Conservation (phyloP, 495 filamentous ascomycete genomes). For the Neohortaea acidophila region DNA sequence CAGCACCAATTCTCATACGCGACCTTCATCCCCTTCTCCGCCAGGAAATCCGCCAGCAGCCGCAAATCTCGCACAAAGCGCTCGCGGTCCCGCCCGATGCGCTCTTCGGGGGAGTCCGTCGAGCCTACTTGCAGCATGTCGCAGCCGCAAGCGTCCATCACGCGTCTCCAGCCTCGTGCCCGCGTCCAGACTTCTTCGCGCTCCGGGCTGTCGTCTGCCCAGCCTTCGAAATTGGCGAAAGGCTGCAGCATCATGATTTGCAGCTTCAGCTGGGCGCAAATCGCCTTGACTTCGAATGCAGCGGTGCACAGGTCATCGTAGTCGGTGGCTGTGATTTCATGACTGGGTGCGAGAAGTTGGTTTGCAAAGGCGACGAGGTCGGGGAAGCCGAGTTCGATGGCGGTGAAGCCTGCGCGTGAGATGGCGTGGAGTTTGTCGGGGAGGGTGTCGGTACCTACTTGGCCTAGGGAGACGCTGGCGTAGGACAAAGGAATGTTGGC, state of each 20-base stretch:
- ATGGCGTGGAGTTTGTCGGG: slow-evolving; percentile 36
- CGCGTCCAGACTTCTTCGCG: slow-evolving; percentile 49
- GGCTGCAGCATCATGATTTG: slow-evolving; percentile 63
- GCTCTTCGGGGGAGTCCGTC: slow-evolving; percentile 40
- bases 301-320: slow-evolving; percentile 39
- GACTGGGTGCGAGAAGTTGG: slow-evolving; percentile 27
- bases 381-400: slow-evolving; percentile 61
- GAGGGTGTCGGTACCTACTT: slow-evolving; percentile 38
- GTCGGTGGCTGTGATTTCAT: slow-evolving; percentile 37
- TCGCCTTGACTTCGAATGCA: slow-evolving; percentile 34
- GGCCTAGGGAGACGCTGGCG: slow-evolving; percentile 50
- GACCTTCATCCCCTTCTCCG: slow-evolving; percentile 39
- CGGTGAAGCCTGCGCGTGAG: slow-evolving; percentile 37
- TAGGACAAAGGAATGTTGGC: slow-evolving; percentile 44
- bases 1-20: slow-evolving; percentile 84
- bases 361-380: slow-evolving; percentile 53
- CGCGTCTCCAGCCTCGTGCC: slow-evolving; percentile 52
- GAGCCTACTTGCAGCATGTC: slow-evolving; percentile 70
- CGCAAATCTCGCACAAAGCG: slow-evolving; percentile 45
- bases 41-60: slow-evolving; percentile 48
- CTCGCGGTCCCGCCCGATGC: slow-evolving; percentile 34
- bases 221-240: slow-evolving; percentile 70
- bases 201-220: slow-evolving; percentile 41
- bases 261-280: slow-evolving; percentile 39
- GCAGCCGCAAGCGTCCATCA: slow-evolving; percentile 56